Base-by-base conservation (phyloP, 768 basidiomycete genomes). In the Pisolithus orientalis region DNA sequence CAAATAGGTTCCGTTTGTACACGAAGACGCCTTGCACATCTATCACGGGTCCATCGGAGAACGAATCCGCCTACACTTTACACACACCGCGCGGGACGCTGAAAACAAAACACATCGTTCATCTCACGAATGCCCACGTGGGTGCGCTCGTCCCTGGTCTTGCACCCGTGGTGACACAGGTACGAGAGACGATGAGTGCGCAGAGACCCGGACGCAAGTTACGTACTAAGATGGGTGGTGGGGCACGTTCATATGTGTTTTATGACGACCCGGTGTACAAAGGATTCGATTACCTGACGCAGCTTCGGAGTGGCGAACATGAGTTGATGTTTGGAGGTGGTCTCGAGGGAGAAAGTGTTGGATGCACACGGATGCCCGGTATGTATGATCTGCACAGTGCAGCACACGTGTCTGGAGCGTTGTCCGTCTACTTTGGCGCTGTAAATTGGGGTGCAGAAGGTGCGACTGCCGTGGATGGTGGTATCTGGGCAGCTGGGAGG, bases 281-380 rank as follows among this genome's bases (percentile, higher is more conserved):
- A 49, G 73, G 69, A 7, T 85, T 75, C 62, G 84, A 87, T 61
- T 88, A 87, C 62, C 77, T 88, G 53, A 84, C 85, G 6, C 86
- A 87, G 64, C 76, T 81, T 44, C 70, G 74, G 21, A 40, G 52
- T 10, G 71, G 65, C 40, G 75, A 70, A 49, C 67, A 68, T 44
- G 76, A 77, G 56, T 71, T 89, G 50, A 83, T 87, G 78, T 78
- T 85, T 51, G 85, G 86, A n/a, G 84, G 82, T 5, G 85, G 79
- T 8, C 69, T 75, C 48, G 69, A 72, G 40, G 66, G 49, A 8
- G 51, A 58, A 47, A 39, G 28, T 28, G 48, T 44, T 14, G 29
- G 29, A 1, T 54, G 65, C 48, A 62, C 62, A 11, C 64, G 66
- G 37, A 47, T 71, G 25, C 64, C 68, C 38, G 59, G 66, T 24